Conservation (phyloP, 768 basidiomycete genomes). For the Crassisporium funariophilum region DNA sequence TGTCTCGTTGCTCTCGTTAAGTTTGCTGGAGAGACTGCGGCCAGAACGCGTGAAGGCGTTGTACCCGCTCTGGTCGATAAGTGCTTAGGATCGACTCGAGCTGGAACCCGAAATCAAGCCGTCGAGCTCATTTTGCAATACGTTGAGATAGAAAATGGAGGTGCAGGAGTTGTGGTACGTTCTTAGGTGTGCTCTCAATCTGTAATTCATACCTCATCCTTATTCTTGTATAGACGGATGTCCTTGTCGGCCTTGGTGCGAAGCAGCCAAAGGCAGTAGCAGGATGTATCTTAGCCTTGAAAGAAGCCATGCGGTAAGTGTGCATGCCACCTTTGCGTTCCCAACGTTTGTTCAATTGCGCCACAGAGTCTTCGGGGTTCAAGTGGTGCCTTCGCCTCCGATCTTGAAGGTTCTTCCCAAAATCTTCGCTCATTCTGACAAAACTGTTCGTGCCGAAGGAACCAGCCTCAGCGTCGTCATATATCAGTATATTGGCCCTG, state of each 20-base stretch:
- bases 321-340: not conserved
- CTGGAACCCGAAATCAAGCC: constrained; percentile 87
- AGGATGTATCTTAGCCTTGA: constrained; percentile 73
- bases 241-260: constrained; percentile 81
- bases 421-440: constrained; percentile 94
- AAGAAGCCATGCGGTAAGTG: constrained; percentile 81
- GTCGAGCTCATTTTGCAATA: constrained; percentile 87
- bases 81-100: constrained; percentile 87
- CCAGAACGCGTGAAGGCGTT: constrained; percentile 77
- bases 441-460: constrained; percentile 93
- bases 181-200: constrained; percentile 20
- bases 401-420: constrained; percentile 89
- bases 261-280: constrained; percentile 96
- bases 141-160: constrained; percentile 91
- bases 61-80: constrained; percentile 96
- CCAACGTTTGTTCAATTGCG: constrained; percentile 9
- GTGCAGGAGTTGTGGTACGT: constrained; percentile 86
- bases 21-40: constrained; percentile 87
- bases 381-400: constrained; percentile 71
- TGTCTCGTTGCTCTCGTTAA: constrained; percentile 84
- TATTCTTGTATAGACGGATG: constrained; percentile 56
- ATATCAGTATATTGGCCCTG: constrained; percentile 85
- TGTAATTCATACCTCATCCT: constrained; percentile 28
- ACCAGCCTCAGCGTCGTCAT: constrained; percentile 70
- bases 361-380: constrained; percentile 75